These are phyloP conservation scores for Phytophthora crassamura DNA, from an alignment of 352 stramenopile genomes.

Conservation along the genomic window DNA sequence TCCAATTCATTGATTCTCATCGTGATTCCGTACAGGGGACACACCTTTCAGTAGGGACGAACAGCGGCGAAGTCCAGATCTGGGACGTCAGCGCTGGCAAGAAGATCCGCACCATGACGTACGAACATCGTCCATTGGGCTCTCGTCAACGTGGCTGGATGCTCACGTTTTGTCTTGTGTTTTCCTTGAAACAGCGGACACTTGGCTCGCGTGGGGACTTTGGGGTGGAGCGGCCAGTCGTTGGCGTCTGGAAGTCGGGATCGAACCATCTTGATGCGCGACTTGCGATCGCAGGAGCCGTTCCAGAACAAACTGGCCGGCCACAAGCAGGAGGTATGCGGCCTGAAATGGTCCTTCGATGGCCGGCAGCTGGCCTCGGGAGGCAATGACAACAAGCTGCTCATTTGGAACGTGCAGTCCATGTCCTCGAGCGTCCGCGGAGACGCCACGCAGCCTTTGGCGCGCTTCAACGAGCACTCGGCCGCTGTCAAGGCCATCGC, in stretches of 20 bases:
- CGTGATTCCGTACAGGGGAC: conserved; percentile 60
- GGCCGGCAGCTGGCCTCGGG: conserved; percentile 91
- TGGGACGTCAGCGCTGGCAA: conserved; percentile 94
- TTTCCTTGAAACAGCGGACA: conserved; percentile 72
- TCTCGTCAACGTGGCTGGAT: background rate
- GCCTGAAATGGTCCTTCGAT: conserved; percentile 97
- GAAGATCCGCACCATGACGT: conserved; percentile 91
- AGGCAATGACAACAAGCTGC: conserved; percentile 99
- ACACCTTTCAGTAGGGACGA: conserved; percentile 94
- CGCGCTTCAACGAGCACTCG: conserved; percentile 95
- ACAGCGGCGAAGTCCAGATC: conserved; percentile 94
- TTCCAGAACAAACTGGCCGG: conserved; percentile 66
- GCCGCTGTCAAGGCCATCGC: conserved; percentile 98
- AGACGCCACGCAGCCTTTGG: conserved; percentile 69
- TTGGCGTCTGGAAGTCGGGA: conserved; percentile 96
- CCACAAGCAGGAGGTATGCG: conserved; percentile 94
- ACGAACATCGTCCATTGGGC: conserved; percentile 21
- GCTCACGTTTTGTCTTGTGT: conserved; percentile 10
- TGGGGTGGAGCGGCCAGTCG: conserved; percentile 90
- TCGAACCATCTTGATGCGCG: conserved; percentile 93
- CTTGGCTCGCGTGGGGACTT: conserved; percentile 91
- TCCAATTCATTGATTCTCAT: conserved; percentile 3
- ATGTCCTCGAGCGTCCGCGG: conserved; percentile 40
- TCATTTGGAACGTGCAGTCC: conserved; percentile 93
- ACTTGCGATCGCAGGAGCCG: conserved; percentile 80